A percentile compares a stretch with the other conserved stretches of the same genome.
phyloP scores from a whole-genome alignment of 192 early-diverging fungal species.

The Dispira simplex region DNA sequence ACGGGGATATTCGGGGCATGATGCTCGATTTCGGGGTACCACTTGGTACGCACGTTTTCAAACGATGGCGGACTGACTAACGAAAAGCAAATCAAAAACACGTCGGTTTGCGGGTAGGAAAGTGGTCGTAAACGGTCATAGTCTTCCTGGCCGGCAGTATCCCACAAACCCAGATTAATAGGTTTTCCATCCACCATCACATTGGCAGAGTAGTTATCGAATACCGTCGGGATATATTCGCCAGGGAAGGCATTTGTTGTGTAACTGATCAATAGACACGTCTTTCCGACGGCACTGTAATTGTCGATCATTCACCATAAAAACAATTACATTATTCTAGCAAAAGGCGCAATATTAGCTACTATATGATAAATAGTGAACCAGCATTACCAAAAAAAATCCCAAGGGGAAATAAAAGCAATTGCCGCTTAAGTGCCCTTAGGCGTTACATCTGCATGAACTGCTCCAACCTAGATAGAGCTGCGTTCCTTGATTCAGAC shows the following conservation, averaged over 20 bases:
- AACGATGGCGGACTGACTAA: slow-evolving; percentile 90
- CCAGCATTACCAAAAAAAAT: background rate
- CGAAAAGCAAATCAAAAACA: slow-evolving; percentile 97
- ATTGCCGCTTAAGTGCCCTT: too few species aligned
- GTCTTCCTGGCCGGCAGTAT: slow-evolving; percentile 98
- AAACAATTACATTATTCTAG: background rate
- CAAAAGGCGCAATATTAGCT: background rate
- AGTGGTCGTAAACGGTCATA: slow-evolving; percentile 95
- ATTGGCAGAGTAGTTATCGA: slow-evolving; percentile 98
- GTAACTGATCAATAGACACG: slow-evolving; percentile 94
- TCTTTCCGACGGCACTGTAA: slow-evolving; percentile 81
- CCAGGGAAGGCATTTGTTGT: slow-evolving; percentile 99
- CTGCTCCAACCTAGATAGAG: too few species aligned
- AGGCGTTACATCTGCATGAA: too few species aligned
- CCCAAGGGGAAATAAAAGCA: too few species aligned
- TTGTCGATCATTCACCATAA: background rate
- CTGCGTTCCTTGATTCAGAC: too few species aligned
- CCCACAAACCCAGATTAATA: slow-evolving; percentile 96
- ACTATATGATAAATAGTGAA: background rate
- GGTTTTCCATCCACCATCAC: slow-evolving; percentile 99
- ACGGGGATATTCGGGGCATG: slow-evolving; percentile 87
- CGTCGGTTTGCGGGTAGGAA: slow-evolving; percentile 97
- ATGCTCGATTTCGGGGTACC: slow-evolving; percentile 90
- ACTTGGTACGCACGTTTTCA: slow-evolving; percentile 97
- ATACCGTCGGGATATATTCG: slow-evolving; percentile 99